Conservation (phyloP, 1,139 yeast species). For the Nakaseomyces sp. region DNA sequence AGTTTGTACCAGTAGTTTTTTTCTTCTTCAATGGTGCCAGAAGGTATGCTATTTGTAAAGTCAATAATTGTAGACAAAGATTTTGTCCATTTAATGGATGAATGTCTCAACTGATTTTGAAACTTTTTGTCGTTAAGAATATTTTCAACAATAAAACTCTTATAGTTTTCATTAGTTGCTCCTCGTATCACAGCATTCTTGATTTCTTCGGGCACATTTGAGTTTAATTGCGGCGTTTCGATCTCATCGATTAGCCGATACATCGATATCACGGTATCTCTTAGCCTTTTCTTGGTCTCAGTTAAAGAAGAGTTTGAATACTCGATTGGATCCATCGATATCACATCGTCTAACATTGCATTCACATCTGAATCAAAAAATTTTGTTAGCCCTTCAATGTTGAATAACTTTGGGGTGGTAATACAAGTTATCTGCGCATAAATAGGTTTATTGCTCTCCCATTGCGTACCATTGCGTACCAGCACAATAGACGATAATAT, state of each 20-base stretch:
- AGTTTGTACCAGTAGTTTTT: conserved; percentile 28
- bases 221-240: conserved; percentile 55
- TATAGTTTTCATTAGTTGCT: conserved; percentile 24
- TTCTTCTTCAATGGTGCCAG: conserved; percentile 34
- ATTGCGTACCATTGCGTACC: background rate
- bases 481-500: background rate
- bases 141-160: conserved; percentile 31
- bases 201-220: conserved; percentile 48
- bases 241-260: conserved; percentile 48
- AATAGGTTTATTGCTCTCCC: background rate
- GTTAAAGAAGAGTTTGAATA: background rate
- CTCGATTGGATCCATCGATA: background rate
- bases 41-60: conserved; percentile 28
- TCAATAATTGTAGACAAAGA: conserved; percentile 39
- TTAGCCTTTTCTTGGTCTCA: background rate
- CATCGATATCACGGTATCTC: background rate
- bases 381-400: background rate
- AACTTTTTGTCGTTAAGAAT: conserved; percentile 44
- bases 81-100: conserved; percentile 52
- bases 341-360: background rate
- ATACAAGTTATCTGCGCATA: background rate
- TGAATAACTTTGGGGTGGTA: background rate
- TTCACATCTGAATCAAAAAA: background rate
- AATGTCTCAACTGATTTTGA: conserved; percentile 61
- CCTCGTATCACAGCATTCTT: conserved; percentile 35